These are phyloP conservation scores for Skeletonema grethae DNA, from an alignment of 108 stramenopile species.

Conservation along the genomic window DNA sequence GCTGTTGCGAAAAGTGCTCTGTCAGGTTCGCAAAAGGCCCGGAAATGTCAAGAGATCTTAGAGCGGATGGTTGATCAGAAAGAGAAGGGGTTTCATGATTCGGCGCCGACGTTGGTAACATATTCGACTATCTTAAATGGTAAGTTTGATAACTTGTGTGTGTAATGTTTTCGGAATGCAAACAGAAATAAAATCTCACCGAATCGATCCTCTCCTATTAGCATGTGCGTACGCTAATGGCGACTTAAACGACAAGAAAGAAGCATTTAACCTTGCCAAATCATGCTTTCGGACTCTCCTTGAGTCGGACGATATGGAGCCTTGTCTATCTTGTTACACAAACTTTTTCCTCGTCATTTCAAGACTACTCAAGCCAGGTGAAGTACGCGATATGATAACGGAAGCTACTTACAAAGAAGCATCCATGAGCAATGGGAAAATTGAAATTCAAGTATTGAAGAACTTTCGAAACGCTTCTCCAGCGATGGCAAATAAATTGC, in stretches of 20 bases:
- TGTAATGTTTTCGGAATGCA: not conserved
- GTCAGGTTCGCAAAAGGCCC: slow-evolving; percentile 14
- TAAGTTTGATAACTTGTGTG: slow-evolving; percentile 26
- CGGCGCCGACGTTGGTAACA: slow-evolving; percentile 34
- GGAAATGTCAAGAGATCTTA: slow-evolving; percentile 33
- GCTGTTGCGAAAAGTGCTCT: slow-evolving; percentile 42
- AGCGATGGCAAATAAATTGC: slow-evolving; percentile 8
- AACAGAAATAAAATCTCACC: not conserved
- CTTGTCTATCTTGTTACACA: slow-evolving; percentile 17
- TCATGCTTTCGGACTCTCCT: slow-evolving; percentile 31
- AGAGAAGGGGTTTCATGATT: slow-evolving; percentile 31
- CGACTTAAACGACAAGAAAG: slow-evolving; percentile 29
- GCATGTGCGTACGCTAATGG: slow-evolving; percentile 40
- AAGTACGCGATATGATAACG: slow-evolving; percentile 29
- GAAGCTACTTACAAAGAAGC: slow-evolving; percentile 37
- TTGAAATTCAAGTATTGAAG: slow-evolving; percentile 23
- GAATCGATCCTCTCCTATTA: not conserved
- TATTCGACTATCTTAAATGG: slow-evolving; percentile 45
- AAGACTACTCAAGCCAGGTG: slow-evolving; percentile 27
- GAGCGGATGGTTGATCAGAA: slow-evolving; percentile 27
- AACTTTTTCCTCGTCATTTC: slow-evolving; percentile 39
- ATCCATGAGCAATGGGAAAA: slow-evolving; percentile 15
- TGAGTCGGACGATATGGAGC: slow-evolving; percentile 27
- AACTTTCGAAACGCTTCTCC: slow-evolving; percentile 41
- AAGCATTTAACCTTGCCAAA: slow-evolving; percentile 43